These are phyloP conservation scores for Lanzia echinophila DNA, from an alignment of 2,329 filamentous ascomycete species.

Conservation along the genomic window DNA sequence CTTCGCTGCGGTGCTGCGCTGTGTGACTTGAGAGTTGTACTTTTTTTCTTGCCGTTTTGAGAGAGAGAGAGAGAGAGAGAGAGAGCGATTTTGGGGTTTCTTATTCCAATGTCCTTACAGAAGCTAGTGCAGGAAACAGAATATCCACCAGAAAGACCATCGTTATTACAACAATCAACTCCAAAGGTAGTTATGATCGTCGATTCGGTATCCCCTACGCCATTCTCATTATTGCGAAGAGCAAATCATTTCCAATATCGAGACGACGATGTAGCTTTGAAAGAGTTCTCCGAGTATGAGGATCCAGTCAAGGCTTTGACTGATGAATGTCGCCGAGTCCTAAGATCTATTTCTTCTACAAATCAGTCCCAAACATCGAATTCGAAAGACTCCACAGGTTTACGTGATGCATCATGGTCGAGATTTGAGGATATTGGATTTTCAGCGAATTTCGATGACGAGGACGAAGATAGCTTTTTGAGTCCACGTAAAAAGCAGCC, in stretches of 20 bases:
- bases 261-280: constrained; percentile 77
- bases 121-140: constrained; percentile 87
- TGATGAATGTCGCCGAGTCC: constrained; percentile 86
- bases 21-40: no score
- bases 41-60: no score
- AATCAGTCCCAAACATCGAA: constrained; percentile 77
- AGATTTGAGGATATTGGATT: constrained; percentile 95
- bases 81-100: no score
- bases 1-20: no score
- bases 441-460: constrained; percentile 64
- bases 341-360: constrained; percentile 78
- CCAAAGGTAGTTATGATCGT: constrained; percentile 96
- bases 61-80: no score
- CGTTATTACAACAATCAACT: constrained; percentile 70
- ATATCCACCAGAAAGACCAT: constrained; percentile 78
- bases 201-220: constrained; percentile 87
- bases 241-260: constrained; percentile 95
- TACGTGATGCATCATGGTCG: constrained; percentile 89
- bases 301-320: constrained; percentile 84
- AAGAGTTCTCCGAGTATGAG: constrained; percentile 79
- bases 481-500: constrained; percentile 21
- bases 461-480: constrained; percentile 33
- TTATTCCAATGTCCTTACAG: constrained; percentile 73
- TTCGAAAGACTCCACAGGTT: constrained; percentile 62
- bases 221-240: constrained; percentile 81